Base-by-base conservation (phyloP, 2,329 filamentous ascomycete genomes). In the Neobulgaria alba region DNA sequence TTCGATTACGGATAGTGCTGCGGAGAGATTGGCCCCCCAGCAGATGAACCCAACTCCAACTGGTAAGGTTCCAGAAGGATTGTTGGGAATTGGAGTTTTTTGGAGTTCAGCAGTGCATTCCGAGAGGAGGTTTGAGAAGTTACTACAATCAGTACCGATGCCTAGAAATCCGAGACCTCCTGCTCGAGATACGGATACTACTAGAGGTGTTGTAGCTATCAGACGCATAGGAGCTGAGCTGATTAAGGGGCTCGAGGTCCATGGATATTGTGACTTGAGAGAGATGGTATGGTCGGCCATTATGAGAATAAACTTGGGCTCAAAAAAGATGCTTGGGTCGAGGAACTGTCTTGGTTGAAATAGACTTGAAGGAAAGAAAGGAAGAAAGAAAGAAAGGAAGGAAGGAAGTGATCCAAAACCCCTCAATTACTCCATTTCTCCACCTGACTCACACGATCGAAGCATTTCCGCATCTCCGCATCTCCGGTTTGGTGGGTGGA, bases 201-300 rank as follows among this genome's bases (percentile, higher is more conserved):
- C 77, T 3, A 86, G 68, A 0, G 62, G 50, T 56, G 68, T 46
- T 57, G 71, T 54, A 59, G 68, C 51, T 69, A 85, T 75, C 26
- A 77, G 67, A 33, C 79, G 73, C 82, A 88, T 86, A 0, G 83
- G 83, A 1, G 79, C 82, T 29, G 68, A 67, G 33, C 71, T 65
- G 20, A 87, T 67, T 15, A 84, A 60, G 4, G 79, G 79, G 2
- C 61, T 51, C 26, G 65, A 57, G 3, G 67, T 69, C 77, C 79
- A 83, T 50, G 77, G 75, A 52, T 79, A 79, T 53, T 58, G 39
- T 62, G 42, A 19, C 8, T 42, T 54, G 61, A 52, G 15, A 10
- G 16, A n/a, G n/a, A n/a, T n/a, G n/a, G n/a, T n/a, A n/a, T n/a
- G n/a, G n/a, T n/a, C n/a, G n/a, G n/a, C n/a, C n/a, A n/a, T n/a